Conservation (phyloP, 2,329 filamentous ascomycete species). For the Tolypocladium sp. region DNA sequence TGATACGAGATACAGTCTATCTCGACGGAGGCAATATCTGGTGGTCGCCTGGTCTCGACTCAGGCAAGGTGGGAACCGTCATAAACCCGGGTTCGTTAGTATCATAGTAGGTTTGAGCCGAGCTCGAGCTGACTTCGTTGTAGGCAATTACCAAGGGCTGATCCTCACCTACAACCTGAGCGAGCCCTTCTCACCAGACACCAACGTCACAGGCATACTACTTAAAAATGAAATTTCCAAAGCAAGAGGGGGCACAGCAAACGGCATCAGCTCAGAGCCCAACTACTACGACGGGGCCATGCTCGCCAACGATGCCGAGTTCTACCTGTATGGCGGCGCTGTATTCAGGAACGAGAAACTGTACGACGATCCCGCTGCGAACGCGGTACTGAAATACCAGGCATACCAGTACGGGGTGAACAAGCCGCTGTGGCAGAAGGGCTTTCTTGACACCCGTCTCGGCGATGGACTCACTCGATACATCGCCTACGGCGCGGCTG, state of each 20-base stretch:
- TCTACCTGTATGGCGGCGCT: slow-evolving; percentile 54
- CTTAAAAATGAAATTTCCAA: slow-evolving; percentile 33
- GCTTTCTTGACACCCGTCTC: slow-evolving; percentile 33
- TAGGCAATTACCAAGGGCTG: slow-evolving; percentile 42
- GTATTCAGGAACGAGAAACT: slow-evolving; percentile 25
- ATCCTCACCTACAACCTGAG: slow-evolving; percentile 52
- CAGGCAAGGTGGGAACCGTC: slow-evolving; percentile 26
- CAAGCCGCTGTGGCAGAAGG: slow-evolving; percentile 29
- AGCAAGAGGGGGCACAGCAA: slow-evolving; percentile 33
- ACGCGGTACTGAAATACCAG: slow-evolving; percentile 42
- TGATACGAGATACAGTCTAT: slow-evolving; percentile 54
- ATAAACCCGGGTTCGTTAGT: slow-evolving; percentile 31
- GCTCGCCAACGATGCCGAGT: slow-evolving; percentile 54
- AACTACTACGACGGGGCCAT: slow-evolving; percentile 55
- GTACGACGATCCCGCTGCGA: slow-evolving; percentile 26
- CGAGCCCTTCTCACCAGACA: slow-evolving; percentile 38
- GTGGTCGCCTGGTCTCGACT: slow-evolving; percentile 41
- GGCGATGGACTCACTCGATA: slow-evolving; percentile 45
- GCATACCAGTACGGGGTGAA: slow-evolving; percentile 40
- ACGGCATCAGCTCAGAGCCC: slow-evolving; percentile 42
- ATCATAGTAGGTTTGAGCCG: too few relatives aligned
- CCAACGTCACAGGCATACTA: slow-evolving; percentile 46
- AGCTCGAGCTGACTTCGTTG: not conserved
- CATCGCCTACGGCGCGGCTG: slow-evolving; percentile 54
- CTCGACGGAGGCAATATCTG: slow-evolving; percentile 52